These are phyloP conservation scores for Apiotrichum sp. DNA, from an alignment of 1,284 basidiomycete genomes.

Conservation along the genomic window DNA sequence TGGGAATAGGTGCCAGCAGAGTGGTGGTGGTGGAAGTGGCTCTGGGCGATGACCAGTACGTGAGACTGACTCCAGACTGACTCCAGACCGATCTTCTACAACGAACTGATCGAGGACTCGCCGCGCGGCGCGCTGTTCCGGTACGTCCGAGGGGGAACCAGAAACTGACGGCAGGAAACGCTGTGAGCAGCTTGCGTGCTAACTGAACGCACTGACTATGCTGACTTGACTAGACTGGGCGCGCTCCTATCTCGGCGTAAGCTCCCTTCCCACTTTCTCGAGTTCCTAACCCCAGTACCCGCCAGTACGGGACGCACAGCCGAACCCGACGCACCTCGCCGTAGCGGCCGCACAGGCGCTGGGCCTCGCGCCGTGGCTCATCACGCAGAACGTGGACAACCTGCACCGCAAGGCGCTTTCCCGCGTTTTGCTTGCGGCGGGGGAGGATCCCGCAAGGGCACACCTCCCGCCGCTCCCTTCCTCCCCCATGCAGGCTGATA, in stretches of 20 bases:
- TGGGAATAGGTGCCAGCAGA: background rate
- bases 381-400: conserved; percentile 88
- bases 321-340: conserved; percentile 81
- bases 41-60: too few relatives aligned
- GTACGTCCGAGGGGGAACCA: conserved; percentile 38
- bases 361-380: conserved; percentile 57
- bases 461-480: background rate
- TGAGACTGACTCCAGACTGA: background rate
- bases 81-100: conserved; percentile 55
- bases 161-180: conserved; percentile 29
- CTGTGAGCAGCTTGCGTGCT: conserved; percentile 23
- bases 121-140: conserved; percentile 65
- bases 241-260: conserved; percentile 58
- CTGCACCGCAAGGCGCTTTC: conserved; percentile 67
- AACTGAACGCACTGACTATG: background rate
- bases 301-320: conserved; percentile 66
- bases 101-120: conserved; percentile 68
- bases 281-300: conserved; percentile 52
- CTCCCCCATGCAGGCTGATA: background rate
- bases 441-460: background rate
- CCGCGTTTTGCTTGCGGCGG: conserved; percentile 34
- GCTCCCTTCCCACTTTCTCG: conserved; percentile 4
- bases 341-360: conserved; percentile 73
- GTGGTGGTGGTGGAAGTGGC: too few relatives aligned
- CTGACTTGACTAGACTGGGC: conserved; percentile 52